phyloP scores from a whole-genome alignment of 139 green algal genomes.

The Closterium sp. region DNA sequence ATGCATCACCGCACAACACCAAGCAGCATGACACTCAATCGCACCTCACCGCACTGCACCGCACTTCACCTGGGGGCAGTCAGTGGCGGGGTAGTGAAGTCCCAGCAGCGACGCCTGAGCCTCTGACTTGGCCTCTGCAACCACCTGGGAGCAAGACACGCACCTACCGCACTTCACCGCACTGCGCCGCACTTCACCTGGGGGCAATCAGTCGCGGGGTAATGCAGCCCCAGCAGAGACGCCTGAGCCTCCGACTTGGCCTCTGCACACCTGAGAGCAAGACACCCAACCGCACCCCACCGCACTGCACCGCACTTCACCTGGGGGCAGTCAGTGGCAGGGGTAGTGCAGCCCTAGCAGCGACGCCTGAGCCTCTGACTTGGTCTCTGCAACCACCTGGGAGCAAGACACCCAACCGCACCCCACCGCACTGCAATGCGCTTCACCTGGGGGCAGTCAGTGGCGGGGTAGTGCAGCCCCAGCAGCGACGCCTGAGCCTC shows the following conservation, averaged over 20 bases:
- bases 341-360: constrained; percentile 50
- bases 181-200: background rate
- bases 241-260: background rate
- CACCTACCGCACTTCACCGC: no score
- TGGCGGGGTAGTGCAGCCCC: constrained; percentile 50
- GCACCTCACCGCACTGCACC: no score
- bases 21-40: no score
- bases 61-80: constrained; percentile 35
- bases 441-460: constrained; percentile 38
- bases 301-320: background rate
- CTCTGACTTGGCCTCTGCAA: constrained; percentile 32
- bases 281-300: background rate
- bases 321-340: constrained; percentile 46
- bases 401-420: no score
- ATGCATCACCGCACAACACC: background rate
- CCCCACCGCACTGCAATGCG: no score
- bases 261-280: background rate
- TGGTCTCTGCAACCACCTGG: no score
- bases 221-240: no score
- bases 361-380: no score
- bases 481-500: constrained; percentile 2
- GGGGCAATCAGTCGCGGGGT: no score
- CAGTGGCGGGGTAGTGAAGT: constrained; percentile 51
- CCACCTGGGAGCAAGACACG: no score
- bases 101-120: constrained; percentile 2